Percentiles rank a stretch among this genome's conserved stretches.
phyloP scores from a whole-genome alignment of 371 early-diverging fungal species.

The Thermomucor indicae-seudaticae region DNA sequence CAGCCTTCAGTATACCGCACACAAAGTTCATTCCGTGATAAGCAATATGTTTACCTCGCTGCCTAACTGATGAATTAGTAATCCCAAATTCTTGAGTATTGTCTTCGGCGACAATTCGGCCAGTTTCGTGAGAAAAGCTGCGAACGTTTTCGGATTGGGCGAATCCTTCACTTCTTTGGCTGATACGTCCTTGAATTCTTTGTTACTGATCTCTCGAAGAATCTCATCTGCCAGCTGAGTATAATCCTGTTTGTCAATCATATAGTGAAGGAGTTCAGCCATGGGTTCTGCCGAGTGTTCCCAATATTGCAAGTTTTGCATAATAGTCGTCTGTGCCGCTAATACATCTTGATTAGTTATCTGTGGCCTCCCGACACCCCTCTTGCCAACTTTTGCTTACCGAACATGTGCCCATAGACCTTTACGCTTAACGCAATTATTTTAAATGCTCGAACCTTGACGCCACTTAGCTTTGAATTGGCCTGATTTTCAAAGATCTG shows the following conservation, averaged over 20 bases:
- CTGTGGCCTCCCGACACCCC: neutral
- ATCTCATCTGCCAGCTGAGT: conserved; percentile 78
- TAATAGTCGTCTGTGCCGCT: conserved; percentile 80
- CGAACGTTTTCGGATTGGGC: conserved; percentile 78
- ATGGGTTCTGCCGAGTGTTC: conserved; percentile 90
- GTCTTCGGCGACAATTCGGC: conserved; percentile 78
- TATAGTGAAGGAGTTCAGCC: conserved; percentile 77
- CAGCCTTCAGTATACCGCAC: too few relatives aligned
- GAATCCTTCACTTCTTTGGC: conserved; percentile 61
- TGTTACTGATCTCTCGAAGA: conserved; percentile 63
- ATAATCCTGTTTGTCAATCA: conserved; percentile 63
- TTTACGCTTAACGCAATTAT: conserved; percentile 64
- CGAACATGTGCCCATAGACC: conserved; percentile 70
- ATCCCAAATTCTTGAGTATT: conserved; percentile 81
- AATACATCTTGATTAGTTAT: neutral
- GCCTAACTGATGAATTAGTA: conserved; percentile 80
- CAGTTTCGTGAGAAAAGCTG: conserved; percentile 77
- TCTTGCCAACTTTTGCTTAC: conserved; percentile 28
- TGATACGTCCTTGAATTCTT: conserved; percentile 54
- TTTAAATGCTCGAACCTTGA: conserved; percentile 58
- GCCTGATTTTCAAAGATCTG: conserved; percentile 78
- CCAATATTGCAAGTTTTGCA: conserved; percentile 88
- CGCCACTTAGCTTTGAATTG: conserved; percentile 50
- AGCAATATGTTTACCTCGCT: conserved; percentile 62
- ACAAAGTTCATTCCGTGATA: neutral